Percentiles rank a stretch among this genome's conserved stretches.
Evolutionary conservation across 148 eudicot genomes (phyloP).

Genomic region (Chenopodium suecicum): DNA sequence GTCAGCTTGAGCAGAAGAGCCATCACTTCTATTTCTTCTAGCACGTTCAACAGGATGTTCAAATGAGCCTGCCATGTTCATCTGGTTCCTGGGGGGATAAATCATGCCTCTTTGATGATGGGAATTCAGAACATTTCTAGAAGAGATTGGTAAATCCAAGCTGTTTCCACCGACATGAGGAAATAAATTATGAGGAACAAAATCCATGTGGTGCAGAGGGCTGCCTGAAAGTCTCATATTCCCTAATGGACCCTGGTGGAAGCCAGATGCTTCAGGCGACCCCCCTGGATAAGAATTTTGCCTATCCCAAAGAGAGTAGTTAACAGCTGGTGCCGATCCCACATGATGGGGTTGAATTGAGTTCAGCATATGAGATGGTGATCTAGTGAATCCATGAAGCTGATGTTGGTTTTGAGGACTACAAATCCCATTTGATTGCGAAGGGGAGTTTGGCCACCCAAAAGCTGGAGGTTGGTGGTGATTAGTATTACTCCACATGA

Average conservation of each 20-base stretch:
- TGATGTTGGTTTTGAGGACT: constrained; percentile 45
- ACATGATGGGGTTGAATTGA: constrained; percentile 56
- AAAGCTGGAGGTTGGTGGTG: constrained; percentile 46
- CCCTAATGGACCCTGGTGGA: constrained; percentile 69
- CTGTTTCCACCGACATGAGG: constrained; percentile 55
- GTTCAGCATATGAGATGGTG: constrained; percentile 58
- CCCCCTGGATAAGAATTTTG: constrained; percentile 50
- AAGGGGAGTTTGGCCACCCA: constrained; percentile 63
- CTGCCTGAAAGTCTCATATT: constrained; percentile 54
- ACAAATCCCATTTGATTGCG: constrained; percentile 46
- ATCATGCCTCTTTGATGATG: constrained; percentile 60
- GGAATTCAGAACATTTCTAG: constrained; percentile 47
- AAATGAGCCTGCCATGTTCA: constrained; percentile 54
- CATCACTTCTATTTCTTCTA: constrained; percentile 60
- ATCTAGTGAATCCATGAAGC: constrained; percentile 43
- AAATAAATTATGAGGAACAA: constrained; percentile 48
- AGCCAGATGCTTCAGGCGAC: constrained; percentile 57
- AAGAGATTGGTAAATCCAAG: constrained; percentile 57
- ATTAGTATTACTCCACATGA: constrained; percentile 59
- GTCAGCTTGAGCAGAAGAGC: constrained; percentile 54
- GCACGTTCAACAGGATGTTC: constrained; percentile 60
- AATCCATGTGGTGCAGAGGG: constrained; percentile 61
- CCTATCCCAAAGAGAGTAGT: constrained; percentile 75
- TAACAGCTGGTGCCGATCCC: constrained; percentile 74
- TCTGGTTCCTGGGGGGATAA: constrained; percentile 58